Percentiles rank a stretch among this genome's conserved stretches.
These are phyloP conservation scores for Parachlorella kessleri DNA, from an alignment of 139 green algal genomes.

Conservation along the genomic window DNA sequence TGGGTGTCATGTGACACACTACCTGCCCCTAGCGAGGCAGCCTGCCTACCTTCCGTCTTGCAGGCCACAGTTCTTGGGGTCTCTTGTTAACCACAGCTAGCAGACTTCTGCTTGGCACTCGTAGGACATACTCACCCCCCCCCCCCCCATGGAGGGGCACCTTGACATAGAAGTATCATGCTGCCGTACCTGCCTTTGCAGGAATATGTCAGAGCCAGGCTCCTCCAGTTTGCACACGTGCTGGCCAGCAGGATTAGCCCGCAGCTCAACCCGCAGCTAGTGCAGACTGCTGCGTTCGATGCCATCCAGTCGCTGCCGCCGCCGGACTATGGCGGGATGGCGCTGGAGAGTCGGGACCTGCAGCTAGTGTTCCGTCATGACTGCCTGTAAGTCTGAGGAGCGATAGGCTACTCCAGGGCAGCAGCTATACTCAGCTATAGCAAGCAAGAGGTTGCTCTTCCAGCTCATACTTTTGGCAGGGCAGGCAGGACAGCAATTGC, in stretches of 20 bases:
- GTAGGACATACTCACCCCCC: neutral
- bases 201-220: conserved; percentile 65
- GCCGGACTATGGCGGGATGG: conserved; percentile 57
- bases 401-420: too few species aligned
- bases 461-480: too few species aligned
- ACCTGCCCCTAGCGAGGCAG: neutral
- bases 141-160: neutral
- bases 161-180: neutral
- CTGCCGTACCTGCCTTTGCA: conserved; percentile 28
- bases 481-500: too few species aligned
- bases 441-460: too few species aligned
- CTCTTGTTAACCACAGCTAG: neutral
- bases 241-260: conserved; percentile 52
- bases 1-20: neutral
- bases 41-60: neutral
- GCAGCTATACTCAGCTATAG: too few species aligned
- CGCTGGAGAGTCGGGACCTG: conserved; percentile 69
- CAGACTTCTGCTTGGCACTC: neutral
- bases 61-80: neutral
- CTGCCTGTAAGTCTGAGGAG: conserved; percentile 82
- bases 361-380: conserved; percentile 92
- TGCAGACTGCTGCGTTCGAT: conserved; percentile 58
- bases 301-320: conserved; percentile 58
- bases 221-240: conserved; percentile 63
- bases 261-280: conserved; percentile 34